Evolutionary conservation across 1,284 basidiomycete species (phyloP).

Genomic region (Baeospora myosura): DNA sequence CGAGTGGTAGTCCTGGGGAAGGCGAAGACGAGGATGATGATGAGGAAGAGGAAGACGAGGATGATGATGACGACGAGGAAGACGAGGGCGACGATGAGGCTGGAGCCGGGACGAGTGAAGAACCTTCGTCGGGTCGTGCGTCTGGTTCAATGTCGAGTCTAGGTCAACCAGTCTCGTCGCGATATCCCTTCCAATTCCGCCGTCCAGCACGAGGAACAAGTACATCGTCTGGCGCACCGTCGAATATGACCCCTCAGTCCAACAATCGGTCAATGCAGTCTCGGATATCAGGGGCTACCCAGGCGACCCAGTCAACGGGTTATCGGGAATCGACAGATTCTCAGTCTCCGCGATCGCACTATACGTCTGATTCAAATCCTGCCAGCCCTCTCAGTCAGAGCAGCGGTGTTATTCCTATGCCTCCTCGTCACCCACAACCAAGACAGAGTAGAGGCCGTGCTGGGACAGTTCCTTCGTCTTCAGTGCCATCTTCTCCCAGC

Average conservation of each 20-base stretch:
- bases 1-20: conserved; percentile 14
- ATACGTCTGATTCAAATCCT: conserved; percentile 22
- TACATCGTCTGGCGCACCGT: conserved; percentile 30
- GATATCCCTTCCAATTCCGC: conserved; percentile 66
- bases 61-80: conserved; percentile 29
- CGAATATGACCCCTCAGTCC: conserved; percentile 16
- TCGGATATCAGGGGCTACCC: conserved; percentile 35
- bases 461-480: conserved; percentile 38
- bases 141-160: conserved; percentile 75
- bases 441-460: conserved; percentile 36
- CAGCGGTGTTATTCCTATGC: conserved; percentile 56
- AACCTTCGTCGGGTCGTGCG: conserved; percentile 48
- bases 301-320: conserved; percentile 48
- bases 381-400: conserved; percentile 28
- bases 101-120: conserved; percentile 29
- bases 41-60: conserved; percentile 32
- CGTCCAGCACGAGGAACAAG: conserved; percentile 40
- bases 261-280: conserved; percentile 36
- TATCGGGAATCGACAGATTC: conserved; percentile 52
- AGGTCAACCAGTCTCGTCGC: conserved; percentile 62
- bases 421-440: conserved; percentile 58
- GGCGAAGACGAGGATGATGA: conserved; percentile 28
- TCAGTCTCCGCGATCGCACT: conserved; percentile 29
- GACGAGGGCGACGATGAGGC: conserved; percentile 30
- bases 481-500: conserved; percentile 35